Evolutionary conservation across 2,329 filamentous ascomycete species (phyloP), one percentile per base, ranked within the genome.

Genomic region (Hirsutella rhossiliensis): DNA sequence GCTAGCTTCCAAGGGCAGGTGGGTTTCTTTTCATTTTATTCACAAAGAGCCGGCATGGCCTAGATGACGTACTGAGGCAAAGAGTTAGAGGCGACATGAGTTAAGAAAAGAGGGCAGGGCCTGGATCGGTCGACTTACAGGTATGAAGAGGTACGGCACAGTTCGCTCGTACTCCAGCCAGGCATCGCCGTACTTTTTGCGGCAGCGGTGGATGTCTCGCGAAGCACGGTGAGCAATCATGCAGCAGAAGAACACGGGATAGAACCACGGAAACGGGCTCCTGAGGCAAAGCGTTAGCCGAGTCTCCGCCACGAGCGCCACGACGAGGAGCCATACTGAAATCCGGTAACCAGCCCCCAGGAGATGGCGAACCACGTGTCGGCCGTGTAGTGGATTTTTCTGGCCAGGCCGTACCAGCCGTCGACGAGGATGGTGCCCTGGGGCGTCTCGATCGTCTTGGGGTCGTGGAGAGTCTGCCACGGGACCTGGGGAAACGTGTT

Each of bases 191-290:
- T 94, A 94, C 71, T 87, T 89, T 56, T 69, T 71, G 48, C 78
- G 78, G 64, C 87, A 94, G 50, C 81, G 75, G 57, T 82, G 71
- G 49, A 90, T 87, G 60, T 94, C 87, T 50, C 87, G 75, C 43
- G 68, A 65, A 11, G 85, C 84, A 46, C 87, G 82, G 64, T 94
- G 87, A 3, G 79, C 70, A 57, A 94, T 92, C 86, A 92, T 92
- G 52, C 68, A 67, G 31, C 70, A 69, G 62, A 94, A 94, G 71
- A 94, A 94, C 39, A 86, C 62, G 0, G 86, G 84, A 57, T 94
- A 92, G 64, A 94, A 94, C 86, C 87, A 94, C 0, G 87, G 87
- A 64, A 94, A 90, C 0, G 86, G 85, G 55, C 82, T 87, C 54
- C 60, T 62, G 7, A 19, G 38, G n/a, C 2, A 19, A 30, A 17